Evolutionary conservation across 1,284 basidiomycete genomes (phyloP), one percentile per base, ranked within the genome.

Genomic region (Caloboletus firmus): DNA sequence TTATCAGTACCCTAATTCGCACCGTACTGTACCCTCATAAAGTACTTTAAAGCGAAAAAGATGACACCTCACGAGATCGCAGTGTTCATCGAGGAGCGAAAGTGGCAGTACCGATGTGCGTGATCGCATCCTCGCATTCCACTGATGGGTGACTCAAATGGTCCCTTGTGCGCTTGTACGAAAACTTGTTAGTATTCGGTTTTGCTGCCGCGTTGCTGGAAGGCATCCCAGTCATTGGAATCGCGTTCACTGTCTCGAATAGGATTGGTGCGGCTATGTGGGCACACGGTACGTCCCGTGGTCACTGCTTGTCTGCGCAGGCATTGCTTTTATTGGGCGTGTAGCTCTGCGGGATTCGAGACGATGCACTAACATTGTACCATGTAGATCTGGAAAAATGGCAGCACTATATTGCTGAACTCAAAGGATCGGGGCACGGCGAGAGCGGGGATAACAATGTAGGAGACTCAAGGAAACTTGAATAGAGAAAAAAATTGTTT

Each of bases 191-290:
- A 93, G 89, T 79, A 0, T 95, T 95, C 61, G 93, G 93, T 1
- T 93, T 95, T 63, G 70, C 79, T 0, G 90, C 92, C 0, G 83
- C 89, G 0, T 70, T 95, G 7, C 74, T 93, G 0, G 93, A 95
- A 72, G 79, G 81, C 5, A 70, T 93, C 0, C 93, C 93, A 0
- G 79, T 95, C 54, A 64, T 92, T 17, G 93, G 92, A 0, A 72
- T 94, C 4, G 71, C 87, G 9, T 92, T 95, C 67, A 87, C 85
- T 0, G 77, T 95, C 30, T 93, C 91, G 0, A 95, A 95, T 67
- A 79, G 90, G 12, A 82, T 95, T 28, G 93, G 93, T 3, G 90
- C 91, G 2, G 91, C 91, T 1, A 95, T 95, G 93, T 94, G 91
- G 91, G 88, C 89, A 8, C 83, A 88, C 62, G 90, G 88, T 89